Evolutionary conservation across 1,284 basidiomycete species (phyloP).

Genomic region (Ustilago sp.): DNA sequence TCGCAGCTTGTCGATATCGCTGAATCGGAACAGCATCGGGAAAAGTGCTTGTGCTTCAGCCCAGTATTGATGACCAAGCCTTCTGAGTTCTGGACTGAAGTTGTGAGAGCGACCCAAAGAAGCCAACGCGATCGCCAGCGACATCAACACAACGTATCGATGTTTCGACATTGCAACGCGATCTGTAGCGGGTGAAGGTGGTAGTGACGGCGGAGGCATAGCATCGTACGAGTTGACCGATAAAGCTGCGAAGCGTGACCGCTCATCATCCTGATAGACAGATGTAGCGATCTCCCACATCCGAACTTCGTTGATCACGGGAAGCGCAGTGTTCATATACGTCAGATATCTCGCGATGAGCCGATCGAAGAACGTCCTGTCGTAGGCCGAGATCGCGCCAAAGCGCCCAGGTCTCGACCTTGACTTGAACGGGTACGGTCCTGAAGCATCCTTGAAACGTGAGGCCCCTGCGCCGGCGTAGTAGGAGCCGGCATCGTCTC

Average conservation of each 20-base stretch:
- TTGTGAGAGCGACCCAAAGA: constrained; percentile 48
- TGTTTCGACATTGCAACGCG: constrained; percentile 31
- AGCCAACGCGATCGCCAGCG: constrained; percentile 38
- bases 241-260: constrained; percentile 17
- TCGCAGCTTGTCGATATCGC: constrained; percentile 44
- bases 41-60: constrained; percentile 35
- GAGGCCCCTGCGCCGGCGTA: constrained; percentile 11
- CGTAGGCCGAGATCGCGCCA: constrained; percentile 38
- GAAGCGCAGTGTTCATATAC: constrained; percentile 49
- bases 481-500: constrained; percentile 24
- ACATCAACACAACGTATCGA: constrained; percentile 40
- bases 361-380: constrained; percentile 39
- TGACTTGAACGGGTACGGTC: constrained; percentile 18
- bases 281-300: constrained; percentile 33
- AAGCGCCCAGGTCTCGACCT: constrained; percentile 24
- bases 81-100: constrained; percentile 47
- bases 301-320: constrained; percentile 36
- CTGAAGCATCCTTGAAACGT: constrained; percentile 16
- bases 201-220: constrained; percentile 40
- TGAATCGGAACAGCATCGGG: constrained; percentile 19
- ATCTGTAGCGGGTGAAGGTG: constrained; percentile 18
- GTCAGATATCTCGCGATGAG: constrained; percentile 43
- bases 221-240: constrained; percentile 15
- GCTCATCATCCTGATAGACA: constrained; percentile 38
- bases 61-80: constrained; percentile 47